Evolutionary conservation across 2,329 filamentous ascomycete genomes (phyloP).

Genomic region (Fonsecaea nubica): DNA sequence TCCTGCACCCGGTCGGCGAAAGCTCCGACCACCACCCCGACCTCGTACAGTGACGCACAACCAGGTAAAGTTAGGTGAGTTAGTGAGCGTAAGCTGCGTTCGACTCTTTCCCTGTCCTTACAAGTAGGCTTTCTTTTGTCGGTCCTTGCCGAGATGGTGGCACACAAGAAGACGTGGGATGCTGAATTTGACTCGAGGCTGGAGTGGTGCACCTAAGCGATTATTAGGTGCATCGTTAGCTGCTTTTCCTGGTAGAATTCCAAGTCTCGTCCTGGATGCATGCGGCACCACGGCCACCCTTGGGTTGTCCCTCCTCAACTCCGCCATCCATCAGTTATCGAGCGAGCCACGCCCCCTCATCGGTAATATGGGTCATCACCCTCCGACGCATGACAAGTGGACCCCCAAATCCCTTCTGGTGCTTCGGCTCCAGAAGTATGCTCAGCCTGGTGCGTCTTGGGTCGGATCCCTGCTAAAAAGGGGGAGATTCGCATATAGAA

Average conservation of each 20-base stretch:
- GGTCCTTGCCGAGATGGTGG: conserved; percentile 3
- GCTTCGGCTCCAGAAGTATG: not conserved
- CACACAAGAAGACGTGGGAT: not conserved
- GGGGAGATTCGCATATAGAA: not conserved
- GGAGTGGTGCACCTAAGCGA: not conserved
- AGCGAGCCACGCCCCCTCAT: not conserved
- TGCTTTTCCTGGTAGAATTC: not conserved
- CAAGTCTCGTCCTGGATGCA: not conserved
- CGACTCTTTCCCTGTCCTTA: not conserved
- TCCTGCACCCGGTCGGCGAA: not conserved
- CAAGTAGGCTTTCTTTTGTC: not conserved
- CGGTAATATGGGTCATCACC: not conserved
- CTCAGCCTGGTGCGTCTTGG: conserved; percentile 1
- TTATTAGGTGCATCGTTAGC: conserved; percentile 27
- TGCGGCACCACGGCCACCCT: not conserved
- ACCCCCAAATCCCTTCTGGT: not conserved
- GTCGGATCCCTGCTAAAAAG: not conserved
- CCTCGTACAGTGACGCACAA: not conserved
- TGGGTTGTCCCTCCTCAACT: not conserved
- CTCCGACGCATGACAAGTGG: not conserved
- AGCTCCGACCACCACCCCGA: not conserved
- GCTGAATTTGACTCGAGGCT: conserved; percentile 7
- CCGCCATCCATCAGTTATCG: not conserved
- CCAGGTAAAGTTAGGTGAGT: not conserved
- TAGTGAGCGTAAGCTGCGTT: not conserved